Evolutionary conservation across 768 basidiomycete species (phyloP), one percentile per base, ranked within the genome.

Genomic region (Boletus eberwhitei): DNA sequence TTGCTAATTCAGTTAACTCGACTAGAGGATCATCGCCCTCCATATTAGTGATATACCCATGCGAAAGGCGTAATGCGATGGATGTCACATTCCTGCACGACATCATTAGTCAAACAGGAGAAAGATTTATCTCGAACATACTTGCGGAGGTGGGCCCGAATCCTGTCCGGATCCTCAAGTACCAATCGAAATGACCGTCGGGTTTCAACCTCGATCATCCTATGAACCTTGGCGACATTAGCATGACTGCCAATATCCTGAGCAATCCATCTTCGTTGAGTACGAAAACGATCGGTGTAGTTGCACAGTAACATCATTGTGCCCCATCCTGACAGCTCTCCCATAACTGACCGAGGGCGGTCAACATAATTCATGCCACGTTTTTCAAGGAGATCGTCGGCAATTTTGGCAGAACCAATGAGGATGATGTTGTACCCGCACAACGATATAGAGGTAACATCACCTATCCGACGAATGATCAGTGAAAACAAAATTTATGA

Each of bases 311-410:
- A 9, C 59, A 59, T 55, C n/a, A 50, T 46, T 26, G 61, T 61
- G 3, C 51, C 52, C 59, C 61, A 61, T 5, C 59, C 57, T 5
- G 59, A 55, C 2, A 63, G 53, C n/a, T 63, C 59, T 4, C 59
- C 37, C 61, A 63, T 61, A 1, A 63, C 45, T 5, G 57, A 61
- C 31, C 42, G 57, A 35, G 61, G 61, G 12, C 61, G 56, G n/a
- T 61, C 59, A 9, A 77, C 75, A 54, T 78, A 81, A 12, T 73
- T 76, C 26, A 58, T 58, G 26, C 76, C 67, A 34, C 76, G 69
- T 54, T 74, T 79, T 54, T 80, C 77, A 8, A 81, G 70, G 3
- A 81, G 69, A 19, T 80, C 79, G 16, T 62, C 59, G 16, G 75
- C 70, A 6, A 71, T 73, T 38, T 69, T 61, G 11, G 72, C 69